Percentiles rank a stretch among this genome's conserved stretches.
Conservation (phyloP, 2,329 filamentous ascomycete genomes). For the Aureobasidium melanogenum region DNA sequence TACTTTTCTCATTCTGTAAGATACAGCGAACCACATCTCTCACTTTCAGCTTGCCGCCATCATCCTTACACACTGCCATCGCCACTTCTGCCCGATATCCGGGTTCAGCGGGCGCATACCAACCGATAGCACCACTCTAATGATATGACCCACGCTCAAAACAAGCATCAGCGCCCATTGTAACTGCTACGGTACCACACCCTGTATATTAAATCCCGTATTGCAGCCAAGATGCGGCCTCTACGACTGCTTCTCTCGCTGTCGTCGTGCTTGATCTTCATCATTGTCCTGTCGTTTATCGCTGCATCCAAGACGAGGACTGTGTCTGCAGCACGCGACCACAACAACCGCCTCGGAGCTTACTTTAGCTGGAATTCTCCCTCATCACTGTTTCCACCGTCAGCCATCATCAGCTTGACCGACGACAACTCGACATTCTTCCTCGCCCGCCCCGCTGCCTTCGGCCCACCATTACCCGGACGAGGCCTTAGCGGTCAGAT, state of each 20-base stretch:
- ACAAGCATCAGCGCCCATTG: background rate
- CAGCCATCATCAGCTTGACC: conserved; percentile 89
- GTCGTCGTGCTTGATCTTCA: conserved; percentile 32
- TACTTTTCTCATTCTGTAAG: background rate
- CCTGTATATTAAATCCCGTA: conserved; percentile 13
- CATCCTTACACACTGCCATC: background rate
- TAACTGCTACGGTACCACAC: background rate
- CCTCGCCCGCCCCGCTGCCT: conserved; percentile 83
- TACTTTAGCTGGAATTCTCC: conserved; percentile 47
- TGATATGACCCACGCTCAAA: conserved; percentile 3
- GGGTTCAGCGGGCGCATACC: conserved; percentile 4
- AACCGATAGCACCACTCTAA: background rate
- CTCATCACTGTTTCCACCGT: conserved; percentile 86
- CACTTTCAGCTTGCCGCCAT: background rate
- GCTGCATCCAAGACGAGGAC: conserved; percentile 19
- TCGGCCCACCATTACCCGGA: conserved; percentile 68
- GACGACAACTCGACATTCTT: conserved; percentile 99
- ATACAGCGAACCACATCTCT: background rate
- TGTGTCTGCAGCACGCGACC: conserved; percentile 12
- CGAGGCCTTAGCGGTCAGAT: conserved; percentile 78
- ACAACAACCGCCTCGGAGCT: conserved; percentile 27
- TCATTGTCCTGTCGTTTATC: conserved; percentile 36
- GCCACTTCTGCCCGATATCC: background rate
- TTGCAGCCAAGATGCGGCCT: conserved; percentile 26
- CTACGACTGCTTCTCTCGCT: conserved; percentile 35